These are phyloP conservation scores for Flaveria robusta DNA, from an alignment of 129 eudicot species.

Conservation along the genomic window DNA sequence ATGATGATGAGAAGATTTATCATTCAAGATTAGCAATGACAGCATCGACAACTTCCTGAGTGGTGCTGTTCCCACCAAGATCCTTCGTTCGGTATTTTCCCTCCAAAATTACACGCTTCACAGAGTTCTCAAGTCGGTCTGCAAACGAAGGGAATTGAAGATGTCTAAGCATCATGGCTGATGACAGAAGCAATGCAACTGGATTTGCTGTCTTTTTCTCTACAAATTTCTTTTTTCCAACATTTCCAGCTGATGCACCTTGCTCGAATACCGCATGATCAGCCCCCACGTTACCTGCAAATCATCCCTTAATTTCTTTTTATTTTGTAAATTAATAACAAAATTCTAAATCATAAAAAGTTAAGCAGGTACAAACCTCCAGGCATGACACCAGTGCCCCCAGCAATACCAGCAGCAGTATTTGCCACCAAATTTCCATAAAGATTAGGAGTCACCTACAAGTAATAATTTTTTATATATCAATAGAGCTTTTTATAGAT, in stretches of 20 bases:
- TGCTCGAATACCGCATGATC: slow-evolving; percentile 96
- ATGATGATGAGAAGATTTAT: background rate
- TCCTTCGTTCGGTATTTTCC: slow-evolving; percentile 74
- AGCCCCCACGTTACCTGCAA: slow-evolving; percentile 86
- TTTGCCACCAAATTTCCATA: slow-evolving; percentile 92
- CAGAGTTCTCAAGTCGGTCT: slow-evolving; percentile 85
- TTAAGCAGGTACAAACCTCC: slow-evolving; percentile 57
- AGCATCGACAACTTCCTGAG: slow-evolving; percentile 94
- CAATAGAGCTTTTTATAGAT: background rate
- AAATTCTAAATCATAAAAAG: background rate
- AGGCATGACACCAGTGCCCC: slow-evolving; percentile 99
- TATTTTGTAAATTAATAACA: background rate
- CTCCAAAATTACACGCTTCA: slow-evolving; percentile 66
- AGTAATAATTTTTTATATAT: background rate
- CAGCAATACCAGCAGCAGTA: slow-evolving; percentile 98
- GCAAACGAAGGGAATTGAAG: slow-evolving; percentile 94
- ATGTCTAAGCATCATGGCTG: slow-evolving; percentile 98
- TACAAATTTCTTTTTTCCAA: slow-evolving; percentile 63
- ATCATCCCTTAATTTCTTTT: background rate
- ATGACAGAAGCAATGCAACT: slow-evolving; percentile 85
- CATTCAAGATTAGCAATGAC: slow-evolving; percentile 70
- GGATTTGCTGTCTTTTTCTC: slow-evolving; percentile 86
- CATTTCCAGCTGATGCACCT: slow-evolving; percentile 99
- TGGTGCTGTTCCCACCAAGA: slow-evolving; percentile 81
- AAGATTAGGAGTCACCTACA: slow-evolving; percentile 94